phyloP scores from a whole-genome alignment of 2,329 filamentous ascomycete genomes.

The Chaetomium globosum region DNA sequence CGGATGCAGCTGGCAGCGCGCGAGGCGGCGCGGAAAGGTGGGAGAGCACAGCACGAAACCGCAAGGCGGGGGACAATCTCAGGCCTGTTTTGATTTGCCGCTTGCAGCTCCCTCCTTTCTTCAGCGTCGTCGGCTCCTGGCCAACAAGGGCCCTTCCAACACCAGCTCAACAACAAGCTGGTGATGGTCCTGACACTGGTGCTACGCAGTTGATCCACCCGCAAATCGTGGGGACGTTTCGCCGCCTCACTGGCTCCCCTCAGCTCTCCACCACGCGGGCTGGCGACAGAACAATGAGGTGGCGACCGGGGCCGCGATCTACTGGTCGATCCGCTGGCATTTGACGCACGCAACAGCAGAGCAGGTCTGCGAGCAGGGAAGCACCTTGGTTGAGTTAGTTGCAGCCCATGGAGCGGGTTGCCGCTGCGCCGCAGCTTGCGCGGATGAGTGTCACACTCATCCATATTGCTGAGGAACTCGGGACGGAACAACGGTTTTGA shows the following conservation, averaged over 20 bases:
- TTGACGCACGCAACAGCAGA: background rate
- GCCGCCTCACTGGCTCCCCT: slow-evolving; percentile 5
- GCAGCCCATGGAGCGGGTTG: slow-evolving; percentile 11
- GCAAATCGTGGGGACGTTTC: slow-evolving; percentile 5
- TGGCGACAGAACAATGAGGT: background rate
- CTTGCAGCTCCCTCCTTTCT: slow-evolving; percentile 15
- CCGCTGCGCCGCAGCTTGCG: slow-evolving; percentile 24
- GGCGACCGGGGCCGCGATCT: slow-evolving; percentile 21
- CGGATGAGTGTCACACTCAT: slow-evolving; percentile 1
- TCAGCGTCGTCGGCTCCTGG: slow-evolving; percentile 21
- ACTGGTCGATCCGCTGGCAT: slow-evolving; percentile 6
- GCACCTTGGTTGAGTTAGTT: background rate
- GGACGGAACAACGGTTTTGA: background rate
- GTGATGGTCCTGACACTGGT: slow-evolving; percentile 11
- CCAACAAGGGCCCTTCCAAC: slow-evolving; percentile 17
- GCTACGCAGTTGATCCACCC: slow-evolving; percentile 21
- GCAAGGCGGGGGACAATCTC: slow-evolving; percentile 6
- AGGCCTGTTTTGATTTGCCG: slow-evolving; percentile 26
- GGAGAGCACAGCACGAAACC: slow-evolving; percentile 27
- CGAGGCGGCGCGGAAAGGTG: slow-evolving; percentile 28
- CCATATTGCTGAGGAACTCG: slow-evolving; percentile 18
- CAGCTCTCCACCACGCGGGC: background rate
- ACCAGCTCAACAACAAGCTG: slow-evolving; percentile 23
- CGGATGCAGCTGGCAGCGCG: slow-evolving; percentile 26
- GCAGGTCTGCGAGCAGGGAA: background rate